Evolutionary conservation across 345 rosid genomes (phyloP).

Genomic region (Boechera stricta): DNA sequence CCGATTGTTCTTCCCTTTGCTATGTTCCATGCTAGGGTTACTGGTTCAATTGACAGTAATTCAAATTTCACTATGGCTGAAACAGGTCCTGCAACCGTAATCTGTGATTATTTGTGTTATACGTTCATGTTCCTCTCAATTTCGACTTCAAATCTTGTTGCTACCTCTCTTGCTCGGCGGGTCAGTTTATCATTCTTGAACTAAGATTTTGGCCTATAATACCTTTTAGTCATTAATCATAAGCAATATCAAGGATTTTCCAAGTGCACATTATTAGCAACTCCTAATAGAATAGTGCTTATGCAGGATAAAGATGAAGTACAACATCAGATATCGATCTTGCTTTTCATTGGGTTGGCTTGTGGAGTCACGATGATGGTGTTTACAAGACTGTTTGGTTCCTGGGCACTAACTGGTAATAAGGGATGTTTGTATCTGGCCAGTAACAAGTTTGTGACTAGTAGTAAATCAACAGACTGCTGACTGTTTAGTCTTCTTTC

Average conservation of each 20-base stretch:
- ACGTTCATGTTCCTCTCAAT: slow-evolving; percentile 66
- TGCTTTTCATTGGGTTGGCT: slow-evolving; percentile 73
- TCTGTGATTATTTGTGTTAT: slow-evolving; percentile 60
- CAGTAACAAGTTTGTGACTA: slow-evolving; percentile 22
- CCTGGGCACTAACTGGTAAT: slow-evolving; percentile 81
- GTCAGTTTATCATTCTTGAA: slow-evolving; percentile 42
- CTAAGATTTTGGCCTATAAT: neutral
- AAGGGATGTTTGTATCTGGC: slow-evolving; percentile 7
- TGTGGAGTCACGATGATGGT: slow-evolving; percentile 77
- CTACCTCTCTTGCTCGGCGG: slow-evolving; percentile 60
- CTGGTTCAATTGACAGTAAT: slow-evolving; percentile 6
- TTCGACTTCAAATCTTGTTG: slow-evolving; percentile 67
- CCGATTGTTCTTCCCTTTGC: slow-evolving; percentile 7
- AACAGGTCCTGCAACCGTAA: slow-evolving; percentile 61
- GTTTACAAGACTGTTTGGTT: slow-evolving; percentile 71
- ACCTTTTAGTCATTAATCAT: slow-evolving; percentile 4
- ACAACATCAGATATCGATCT: slow-evolving; percentile 89
- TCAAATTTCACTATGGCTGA: slow-evolving; percentile 19
- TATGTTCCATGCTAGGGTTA: neutral
- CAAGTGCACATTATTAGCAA: slow-evolving; percentile 8
- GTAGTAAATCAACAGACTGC: slow-evolving; percentile 9
- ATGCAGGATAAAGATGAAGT: slow-evolving; percentile 81
- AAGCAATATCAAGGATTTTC: slow-evolving; percentile 15
- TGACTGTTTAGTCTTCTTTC: slow-evolving; percentile 41
- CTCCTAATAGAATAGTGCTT: slow-evolving; percentile 30